Conservation (phyloP, 2,329 filamentous ascomycete genomes). For the Sordariomycetes sp. region DNA sequence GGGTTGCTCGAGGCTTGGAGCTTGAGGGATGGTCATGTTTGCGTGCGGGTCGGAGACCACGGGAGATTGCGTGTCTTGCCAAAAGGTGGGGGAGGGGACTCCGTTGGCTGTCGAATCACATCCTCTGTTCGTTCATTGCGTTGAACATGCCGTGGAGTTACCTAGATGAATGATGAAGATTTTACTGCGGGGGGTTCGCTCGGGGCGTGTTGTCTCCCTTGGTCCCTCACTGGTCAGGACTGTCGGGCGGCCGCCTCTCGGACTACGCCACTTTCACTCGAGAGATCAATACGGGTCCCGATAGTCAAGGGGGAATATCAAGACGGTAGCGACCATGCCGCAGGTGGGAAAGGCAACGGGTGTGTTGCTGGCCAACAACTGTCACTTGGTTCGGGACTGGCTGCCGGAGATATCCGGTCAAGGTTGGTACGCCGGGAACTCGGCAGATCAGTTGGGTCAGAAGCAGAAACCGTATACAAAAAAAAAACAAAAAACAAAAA, state of each 20-base stretch:
- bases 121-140: not conserved
- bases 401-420: not conserved
- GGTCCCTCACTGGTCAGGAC: not conserved
- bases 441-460: not conserved
- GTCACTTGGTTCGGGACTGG: not conserved
- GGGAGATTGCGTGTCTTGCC: not conserved
- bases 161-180: not conserved
- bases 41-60: not conserved
- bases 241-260: not conserved
- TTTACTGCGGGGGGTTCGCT: not conserved
- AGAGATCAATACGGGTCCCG: too few relatives aligned
- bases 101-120: not conserved
- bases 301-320: too few relatives aligned
- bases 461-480: not conserved
- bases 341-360: too few relatives aligned
- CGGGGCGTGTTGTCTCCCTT: not conserved
- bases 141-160: not conserved
- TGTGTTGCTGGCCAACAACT: not conserved
- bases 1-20: not conserved
- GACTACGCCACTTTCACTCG: too few relatives aligned
- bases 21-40: not conserved
- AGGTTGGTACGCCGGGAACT: not conserved
- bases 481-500: too few relatives aligned
- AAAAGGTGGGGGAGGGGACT: not conserved
- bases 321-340: too few relatives aligned